A percentile compares a stretch with the other conserved stretches of the same genome.
These are phyloP conservation scores for Wickerhamiella shivajii DNA, from an alignment of 805 yeast species.

Conservation along the genomic window DNA sequence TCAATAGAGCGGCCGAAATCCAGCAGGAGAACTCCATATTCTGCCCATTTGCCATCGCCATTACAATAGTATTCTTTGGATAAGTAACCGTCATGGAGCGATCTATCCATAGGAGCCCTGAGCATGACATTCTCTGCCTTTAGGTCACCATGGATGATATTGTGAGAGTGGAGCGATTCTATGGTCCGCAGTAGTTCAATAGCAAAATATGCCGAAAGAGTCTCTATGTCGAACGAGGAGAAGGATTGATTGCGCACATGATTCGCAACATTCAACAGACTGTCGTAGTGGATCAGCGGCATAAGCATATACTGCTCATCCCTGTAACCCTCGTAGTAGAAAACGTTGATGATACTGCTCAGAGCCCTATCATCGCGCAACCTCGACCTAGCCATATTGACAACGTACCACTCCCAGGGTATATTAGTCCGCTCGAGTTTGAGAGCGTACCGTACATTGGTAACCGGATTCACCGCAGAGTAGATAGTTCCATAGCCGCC, in stretches of 20 bases:
- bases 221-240: conserved; percentile 36
- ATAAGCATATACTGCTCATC: conserved; percentile 60
- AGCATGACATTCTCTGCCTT: conserved; percentile 82
- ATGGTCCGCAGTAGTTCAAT: conserved; percentile 47
- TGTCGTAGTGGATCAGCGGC: conserved; percentile 56
- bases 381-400: conserved; percentile 40
- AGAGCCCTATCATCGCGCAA: conserved; percentile 15
- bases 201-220: conserved; percentile 45
- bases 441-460: conserved; percentile 45
- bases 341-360: conserved; percentile 35
- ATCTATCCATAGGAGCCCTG: conserved; percentile 27
- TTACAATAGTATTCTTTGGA: conserved; percentile 2
- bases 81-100: conserved; percentile 23
- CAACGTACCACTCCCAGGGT: conserved; percentile 70
- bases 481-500: conserved; percentile 76
- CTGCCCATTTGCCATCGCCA: conserved; percentile 27
- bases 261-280: conserved; percentile 55
- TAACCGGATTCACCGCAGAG: conserved; percentile 42
- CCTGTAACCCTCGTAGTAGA: conserved; percentile 37
- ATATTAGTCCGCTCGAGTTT: conserved; percentile 58
- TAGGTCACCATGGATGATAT: conserved; percentile 71
- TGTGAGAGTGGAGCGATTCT: conserved; percentile 45
- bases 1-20: conserved; percentile 79
- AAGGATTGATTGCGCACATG: conserved; percentile 18
- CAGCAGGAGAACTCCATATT: conserved; percentile 46